Base-by-base conservation (phyloP, 495 filamentous ascomycete genomes). In the Penicillium cataractarum region DNA sequence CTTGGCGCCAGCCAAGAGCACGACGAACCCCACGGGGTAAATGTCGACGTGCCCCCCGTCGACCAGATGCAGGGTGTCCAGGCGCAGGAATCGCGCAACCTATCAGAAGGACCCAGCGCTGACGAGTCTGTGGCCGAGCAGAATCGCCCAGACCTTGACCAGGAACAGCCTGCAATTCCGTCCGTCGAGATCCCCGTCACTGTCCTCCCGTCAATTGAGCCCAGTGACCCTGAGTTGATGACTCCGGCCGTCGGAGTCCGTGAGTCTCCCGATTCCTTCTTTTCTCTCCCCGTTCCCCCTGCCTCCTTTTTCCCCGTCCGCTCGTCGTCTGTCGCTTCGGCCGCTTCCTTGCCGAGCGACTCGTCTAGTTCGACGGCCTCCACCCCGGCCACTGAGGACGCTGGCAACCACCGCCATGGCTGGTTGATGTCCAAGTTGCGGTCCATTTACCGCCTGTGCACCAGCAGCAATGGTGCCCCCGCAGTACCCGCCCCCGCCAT, bases 171-270 rank as follows among this genome's bases (percentile, higher is more conserved):
- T 19, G 21, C 27, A 24, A 22, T 24, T 6, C 58, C 58, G 8
- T 40, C 58, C 8, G 19, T 54, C 8, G 58, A 60, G 33, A 44
- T 39, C 21, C 48, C 46, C 5, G 33, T 21, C 57, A 58, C 55
- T 33, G 48, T 60, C 49, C 46, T 60, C 32, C 46, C 57, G 31
- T 60, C 57, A 9, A 48, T 60, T 22, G 57, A 60, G 49, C 37
- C 19, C 15, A 37, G 57, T 33, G 57, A 59, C 24, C 21, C 31
- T 19, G 57, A 59, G 19, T 7, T 31, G 35, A 51, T 32, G 21
- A 19, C 46, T 27, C 46, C 57, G 17, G 19, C 13, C 6, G 2
- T 13, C 31, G 54, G 54, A 56, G 54, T 27, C 4, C 29, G 54
- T 56, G 54, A 56, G 54, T 56, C 24, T 4, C 37, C 35, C 5